Conservation (phyloP, 192 early-diverging fungal species). For the Mortierella alpina region DNA sequence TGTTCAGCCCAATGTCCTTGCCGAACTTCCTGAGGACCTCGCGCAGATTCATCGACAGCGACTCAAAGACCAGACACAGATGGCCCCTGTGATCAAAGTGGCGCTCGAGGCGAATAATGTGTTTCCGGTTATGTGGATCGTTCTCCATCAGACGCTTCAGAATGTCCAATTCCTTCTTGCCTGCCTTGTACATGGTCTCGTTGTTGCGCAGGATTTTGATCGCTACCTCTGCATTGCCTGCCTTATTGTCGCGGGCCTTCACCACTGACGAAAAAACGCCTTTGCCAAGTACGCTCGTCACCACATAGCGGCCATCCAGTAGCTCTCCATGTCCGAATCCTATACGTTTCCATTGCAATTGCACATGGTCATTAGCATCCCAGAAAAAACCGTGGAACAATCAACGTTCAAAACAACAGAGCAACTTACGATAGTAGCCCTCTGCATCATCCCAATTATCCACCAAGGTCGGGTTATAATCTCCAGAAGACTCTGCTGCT, state of each 20-base stretch:
- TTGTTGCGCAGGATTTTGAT: constrained; percentile 97
- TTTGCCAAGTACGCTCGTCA: constrained; percentile 86
- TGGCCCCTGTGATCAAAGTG: constrained; percentile 94
- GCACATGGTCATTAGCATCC: neutral
- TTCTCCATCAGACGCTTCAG: constrained; percentile 85
- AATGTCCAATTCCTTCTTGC: constrained; percentile 90
- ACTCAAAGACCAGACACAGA: constrained; percentile 95
- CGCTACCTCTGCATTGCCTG: constrained; percentile 82
- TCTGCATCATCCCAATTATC: constrained; percentile 98
- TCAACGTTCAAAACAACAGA: neutral
- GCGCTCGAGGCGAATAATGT: constrained; percentile 84
- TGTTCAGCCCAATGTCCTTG: constrained; percentile 91
- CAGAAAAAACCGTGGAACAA: neutral
- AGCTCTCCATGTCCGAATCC: constrained; percentile 86
- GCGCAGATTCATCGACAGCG: constrained; percentile 90
- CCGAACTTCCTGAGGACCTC: constrained; percentile 96
- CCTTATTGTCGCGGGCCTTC: constrained; percentile 82
- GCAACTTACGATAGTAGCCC: constrained; percentile 93
- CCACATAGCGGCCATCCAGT: constrained; percentile 87
- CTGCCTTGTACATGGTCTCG: constrained; percentile 94
- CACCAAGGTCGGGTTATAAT: constrained; percentile 65
- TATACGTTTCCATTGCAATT: constrained; percentile 9
- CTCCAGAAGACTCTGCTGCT: constrained; percentile 34
- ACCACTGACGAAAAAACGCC: constrained; percentile 97
- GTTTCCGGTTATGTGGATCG: constrained; percentile 90